These are phyloP conservation scores for Bombardia bombarda DNA, from an alignment of 495 filamentous ascomycete genomes.

Conservation along the genomic window DNA sequence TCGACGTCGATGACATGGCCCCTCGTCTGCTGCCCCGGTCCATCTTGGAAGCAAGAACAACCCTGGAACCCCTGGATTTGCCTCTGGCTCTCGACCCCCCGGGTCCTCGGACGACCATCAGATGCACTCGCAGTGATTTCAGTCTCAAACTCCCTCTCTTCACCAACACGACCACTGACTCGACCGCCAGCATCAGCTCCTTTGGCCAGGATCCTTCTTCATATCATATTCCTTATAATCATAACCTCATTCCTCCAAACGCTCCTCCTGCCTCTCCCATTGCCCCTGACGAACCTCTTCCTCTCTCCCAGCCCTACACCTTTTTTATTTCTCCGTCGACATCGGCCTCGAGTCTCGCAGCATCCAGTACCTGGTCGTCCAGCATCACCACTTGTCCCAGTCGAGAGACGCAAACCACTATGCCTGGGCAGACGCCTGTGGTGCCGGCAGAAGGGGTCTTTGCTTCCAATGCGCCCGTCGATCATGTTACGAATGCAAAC, in stretches of 20 bases:
- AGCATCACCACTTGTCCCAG: constrained; percentile 3
- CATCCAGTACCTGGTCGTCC: constrained; percentile 8
- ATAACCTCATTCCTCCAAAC: background rate
- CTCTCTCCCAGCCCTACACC: constrained; percentile 12
- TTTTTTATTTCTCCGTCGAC: constrained; percentile 23
- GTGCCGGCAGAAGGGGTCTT: constrained; percentile 6
- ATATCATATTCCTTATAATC: too few species aligned
- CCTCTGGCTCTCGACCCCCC: constrained; percentile 7
- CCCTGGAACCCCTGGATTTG: constrained; percentile 5
- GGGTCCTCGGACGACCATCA: constrained; percentile 13
- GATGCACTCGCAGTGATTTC: constrained; percentile 15
- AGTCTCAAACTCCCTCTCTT: constrained; percentile 16
- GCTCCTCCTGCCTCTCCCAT: background rate
- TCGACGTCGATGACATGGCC: constrained; percentile 12
- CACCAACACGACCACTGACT: constrained; percentile 8
- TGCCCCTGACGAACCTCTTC: constrained; percentile 3
- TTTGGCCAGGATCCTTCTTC: background rate
- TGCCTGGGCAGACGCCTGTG: constrained; percentile 18
- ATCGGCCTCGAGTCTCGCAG: constrained; percentile 18
- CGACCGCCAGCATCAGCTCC: constrained; percentile 1
- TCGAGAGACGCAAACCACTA: constrained; percentile 6
- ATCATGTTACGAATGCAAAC: constrained; percentile 8
- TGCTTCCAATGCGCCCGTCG: background rate
- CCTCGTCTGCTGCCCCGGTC: constrained; percentile 10
- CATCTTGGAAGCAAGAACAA: constrained; percentile 8